These are phyloP conservation scores for Trametes sp. DNA, from an alignment of 1,284 basidiomycete genomes.

Conservation along the genomic window DNA sequence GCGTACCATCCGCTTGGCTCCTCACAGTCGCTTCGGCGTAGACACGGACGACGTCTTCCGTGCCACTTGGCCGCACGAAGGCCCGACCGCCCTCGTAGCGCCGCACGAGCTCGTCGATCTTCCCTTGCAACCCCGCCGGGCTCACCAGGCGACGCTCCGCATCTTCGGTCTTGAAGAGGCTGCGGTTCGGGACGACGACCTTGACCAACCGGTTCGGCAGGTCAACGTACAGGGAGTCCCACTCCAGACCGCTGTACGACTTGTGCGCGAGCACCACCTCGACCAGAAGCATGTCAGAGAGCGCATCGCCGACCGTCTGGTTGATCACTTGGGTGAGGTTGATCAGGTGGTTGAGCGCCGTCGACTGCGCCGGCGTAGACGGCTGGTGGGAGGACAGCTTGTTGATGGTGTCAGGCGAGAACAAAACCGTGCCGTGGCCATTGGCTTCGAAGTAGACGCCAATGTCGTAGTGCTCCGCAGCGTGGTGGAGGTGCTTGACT, in stretches of 20 bases:
- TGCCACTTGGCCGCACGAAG: slow-evolving; percentile 97
- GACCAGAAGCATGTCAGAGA: slow-evolving; percentile 96
- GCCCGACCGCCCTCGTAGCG: slow-evolving; percentile 88
- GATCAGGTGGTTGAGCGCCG: slow-evolving; percentile 79
- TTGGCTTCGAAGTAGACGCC: slow-evolving; percentile 99
- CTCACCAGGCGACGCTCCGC: slow-evolving; percentile 90
- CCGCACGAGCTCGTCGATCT: slow-evolving; percentile 85
- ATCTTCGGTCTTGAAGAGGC: slow-evolving; percentile 90
- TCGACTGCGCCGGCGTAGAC: slow-evolving; percentile 80
- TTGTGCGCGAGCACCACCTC: slow-evolving; percentile 92
- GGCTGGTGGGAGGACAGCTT: slow-evolving; percentile 72
- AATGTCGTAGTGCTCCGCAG: slow-evolving; percentile 92
- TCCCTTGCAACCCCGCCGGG: slow-evolving; percentile 85
- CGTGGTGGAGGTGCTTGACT: slow-evolving; percentile 98
- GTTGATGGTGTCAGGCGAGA: slow-evolving; percentile 79
- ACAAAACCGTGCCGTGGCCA: slow-evolving; percentile 97
- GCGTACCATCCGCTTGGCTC: slow-evolving; percentile 81
- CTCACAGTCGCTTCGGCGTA: slow-evolving; percentile 91
- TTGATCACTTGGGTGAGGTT: slow-evolving; percentile 91
- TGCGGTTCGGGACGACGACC: slow-evolving; percentile 88
- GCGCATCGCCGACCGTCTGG: slow-evolving; percentile 97
- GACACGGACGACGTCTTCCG: slow-evolving; percentile 97
- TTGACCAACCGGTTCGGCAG: slow-evolving; percentile 97
- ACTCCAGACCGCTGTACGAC: slow-evolving; percentile 85
- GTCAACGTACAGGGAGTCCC: slow-evolving; percentile 95